phyloP scores from a whole-genome alignment of 306 rosid species.

The Malus orientalis region DNA sequence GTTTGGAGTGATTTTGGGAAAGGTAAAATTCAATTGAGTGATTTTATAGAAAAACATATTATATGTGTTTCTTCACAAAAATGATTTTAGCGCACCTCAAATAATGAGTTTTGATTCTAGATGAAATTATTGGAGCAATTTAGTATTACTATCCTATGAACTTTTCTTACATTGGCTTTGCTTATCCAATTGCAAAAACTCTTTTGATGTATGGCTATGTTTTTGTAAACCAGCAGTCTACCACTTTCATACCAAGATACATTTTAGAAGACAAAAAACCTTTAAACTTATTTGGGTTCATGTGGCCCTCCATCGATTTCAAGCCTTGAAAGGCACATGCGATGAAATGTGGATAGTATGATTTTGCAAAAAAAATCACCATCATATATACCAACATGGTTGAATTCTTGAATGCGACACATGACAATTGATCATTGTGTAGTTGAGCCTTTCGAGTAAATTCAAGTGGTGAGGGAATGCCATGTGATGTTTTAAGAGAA shows the following conservation, averaged over 20 bases:
- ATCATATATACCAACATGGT: neutral
- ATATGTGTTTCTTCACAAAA: neutral
- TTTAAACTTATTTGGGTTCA: neutral
- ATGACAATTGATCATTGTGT: neutral
- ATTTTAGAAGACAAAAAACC: neutral
- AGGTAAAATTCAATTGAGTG: neutral
- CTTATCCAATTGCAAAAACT: slow-evolving; percentile 3
- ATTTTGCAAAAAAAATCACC: neutral
- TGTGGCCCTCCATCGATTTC: neutral
- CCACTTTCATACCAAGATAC: neutral
- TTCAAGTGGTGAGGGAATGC: neutral
- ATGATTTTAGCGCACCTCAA: too few relatives aligned
- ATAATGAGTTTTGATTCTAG: neutral
- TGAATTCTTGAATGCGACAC: neutral
- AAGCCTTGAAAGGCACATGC: neutral
- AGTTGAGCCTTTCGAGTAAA: neutral
- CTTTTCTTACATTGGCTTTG: neutral
- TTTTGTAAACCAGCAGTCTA: neutral
- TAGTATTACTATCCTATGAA: neutral
- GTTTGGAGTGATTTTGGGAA: neutral
- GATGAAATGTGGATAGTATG: neutral
- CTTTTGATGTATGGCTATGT: neutral
- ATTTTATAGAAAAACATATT: too few relatives aligned
- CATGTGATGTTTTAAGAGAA: neutral
- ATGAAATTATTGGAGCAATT: neutral